Conservation (phyloP, 345 rosid species). For the Camelina laxa region DNA sequence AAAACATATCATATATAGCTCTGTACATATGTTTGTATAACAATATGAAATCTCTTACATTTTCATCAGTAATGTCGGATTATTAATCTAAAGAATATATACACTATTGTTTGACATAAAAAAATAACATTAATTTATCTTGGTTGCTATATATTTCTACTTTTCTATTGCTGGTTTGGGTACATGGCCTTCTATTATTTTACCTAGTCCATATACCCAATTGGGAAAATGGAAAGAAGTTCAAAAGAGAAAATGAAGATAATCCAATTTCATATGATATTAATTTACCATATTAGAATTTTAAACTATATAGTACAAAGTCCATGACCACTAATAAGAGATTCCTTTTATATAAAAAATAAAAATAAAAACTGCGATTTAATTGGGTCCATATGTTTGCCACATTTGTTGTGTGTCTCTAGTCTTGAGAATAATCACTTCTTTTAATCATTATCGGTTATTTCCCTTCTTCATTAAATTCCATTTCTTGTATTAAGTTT, state of each 20-base stretch:
- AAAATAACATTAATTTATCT: background rate
- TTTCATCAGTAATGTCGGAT: background rate
- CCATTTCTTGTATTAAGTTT: background rate
- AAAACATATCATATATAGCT: too few species aligned
- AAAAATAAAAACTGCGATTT: background rate
- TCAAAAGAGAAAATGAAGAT: constrained; percentile 52
- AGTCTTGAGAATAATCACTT: constrained; percentile 43
- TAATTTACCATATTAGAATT: constrained; percentile 23
- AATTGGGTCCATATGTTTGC: constrained; percentile 63
- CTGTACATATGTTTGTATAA: background rate
- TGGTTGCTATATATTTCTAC: background rate
- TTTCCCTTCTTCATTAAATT: constrained; percentile 27
- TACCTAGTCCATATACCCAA: constrained; percentile 68
- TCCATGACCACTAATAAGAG: constrained; percentile 32
- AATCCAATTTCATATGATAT: constrained; percentile 33
- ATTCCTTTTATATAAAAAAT: constrained; percentile 17
- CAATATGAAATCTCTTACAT: background rate
- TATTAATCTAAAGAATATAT: background rate
- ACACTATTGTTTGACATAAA: constrained; percentile 3
- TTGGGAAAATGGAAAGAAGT: constrained; percentile 57
- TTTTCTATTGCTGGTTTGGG: constrained; percentile 26
- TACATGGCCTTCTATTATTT: constrained; percentile 21
- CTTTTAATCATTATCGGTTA: constrained; percentile 37
- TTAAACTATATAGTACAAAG: constrained; percentile 27
- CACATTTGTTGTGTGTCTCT: constrained; percentile 49